Evolutionary conservation across 768 basidiomycete species (phyloP).

Genomic region (Xanthoconium purpureum): DNA sequence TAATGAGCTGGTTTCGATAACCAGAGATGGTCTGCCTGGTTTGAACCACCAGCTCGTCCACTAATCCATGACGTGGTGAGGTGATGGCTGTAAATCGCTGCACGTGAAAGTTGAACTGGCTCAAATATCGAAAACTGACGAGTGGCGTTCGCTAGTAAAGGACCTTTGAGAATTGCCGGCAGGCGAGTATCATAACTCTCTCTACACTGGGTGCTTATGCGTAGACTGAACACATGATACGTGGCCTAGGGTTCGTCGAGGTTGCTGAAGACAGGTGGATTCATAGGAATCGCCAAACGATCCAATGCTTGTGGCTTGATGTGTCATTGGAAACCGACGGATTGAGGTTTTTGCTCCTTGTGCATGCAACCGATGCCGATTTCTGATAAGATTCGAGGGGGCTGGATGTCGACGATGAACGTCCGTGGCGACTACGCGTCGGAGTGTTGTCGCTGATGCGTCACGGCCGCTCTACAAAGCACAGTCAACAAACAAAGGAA

Average conservation of each 20-base stretch:
- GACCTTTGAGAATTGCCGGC: neutral
- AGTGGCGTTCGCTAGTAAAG: slow-evolving; percentile 6
- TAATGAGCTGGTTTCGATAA: too few species aligned
- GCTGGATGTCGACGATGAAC: too few species aligned
- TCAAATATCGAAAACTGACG: neutral
- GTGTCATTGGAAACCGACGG: neutral
- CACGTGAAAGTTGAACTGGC: too few species aligned
- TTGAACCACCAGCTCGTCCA: too few species aligned
- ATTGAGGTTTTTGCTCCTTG: neutral
- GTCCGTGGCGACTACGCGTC: neutral
- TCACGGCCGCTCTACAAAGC: neutral
- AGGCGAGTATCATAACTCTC: slow-evolving; percentile 10
- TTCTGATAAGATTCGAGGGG: neutral
- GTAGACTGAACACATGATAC: neutral
- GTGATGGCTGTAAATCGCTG: too few species aligned
- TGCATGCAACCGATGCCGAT: too few species aligned
- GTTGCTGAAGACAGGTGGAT: neutral
- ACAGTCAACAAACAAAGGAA: neutral
- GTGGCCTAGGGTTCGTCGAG: neutral
- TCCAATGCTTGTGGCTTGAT: too few species aligned
- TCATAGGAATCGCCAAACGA: neutral
- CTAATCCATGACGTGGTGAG: too few species aligned
- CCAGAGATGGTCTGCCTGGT: neutral
- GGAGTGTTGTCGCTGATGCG: neutral
- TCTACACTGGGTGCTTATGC: neutral